Conservation (phyloP, 306 rosid genomes). For the Pterocarpus macrocarpus region DNA sequence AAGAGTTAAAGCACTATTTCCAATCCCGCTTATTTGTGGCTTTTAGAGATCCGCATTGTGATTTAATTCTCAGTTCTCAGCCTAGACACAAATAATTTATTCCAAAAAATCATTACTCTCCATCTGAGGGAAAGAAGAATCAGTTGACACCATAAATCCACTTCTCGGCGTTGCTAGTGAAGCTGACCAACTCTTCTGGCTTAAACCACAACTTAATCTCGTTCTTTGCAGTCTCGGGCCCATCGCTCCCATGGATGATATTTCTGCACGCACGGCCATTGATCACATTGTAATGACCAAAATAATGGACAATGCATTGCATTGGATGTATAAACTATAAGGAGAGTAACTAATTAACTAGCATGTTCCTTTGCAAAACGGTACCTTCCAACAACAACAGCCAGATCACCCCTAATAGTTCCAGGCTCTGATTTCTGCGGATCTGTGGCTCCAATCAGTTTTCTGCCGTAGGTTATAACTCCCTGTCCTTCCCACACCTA, state of each 20-base stretch:
- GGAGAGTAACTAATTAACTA: slow-evolving; percentile 16
- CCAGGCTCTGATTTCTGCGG: slow-evolving; percentile 99
- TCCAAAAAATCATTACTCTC: slow-evolving; percentile 33
- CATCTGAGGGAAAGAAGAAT: slow-evolving; percentile 38
- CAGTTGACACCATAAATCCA: slow-evolving; percentile 86
- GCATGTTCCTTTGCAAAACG: not conserved
- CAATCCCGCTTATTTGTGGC: slow-evolving; percentile 41
- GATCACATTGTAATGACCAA: slow-evolving; percentile 29
- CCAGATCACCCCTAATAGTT: slow-evolving; percentile 94
- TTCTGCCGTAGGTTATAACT: slow-evolving; percentile 86
- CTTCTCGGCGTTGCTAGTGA: slow-evolving; percentile 87
- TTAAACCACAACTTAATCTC: slow-evolving; percentile 93
- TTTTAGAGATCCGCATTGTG: slow-evolving; percentile 42
- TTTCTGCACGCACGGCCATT: slow-evolving; percentile 59
- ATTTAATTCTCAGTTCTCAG: slow-evolving; percentile 27
- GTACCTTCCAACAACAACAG: slow-evolving; percentile 97
- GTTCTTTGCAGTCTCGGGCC: slow-evolving; percentile 90
- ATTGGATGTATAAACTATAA: not conserved
- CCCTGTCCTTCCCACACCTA: slow-evolving; percentile 99
- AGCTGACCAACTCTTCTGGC: slow-evolving; percentile 84
- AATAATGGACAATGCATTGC: slow-evolving; percentile 17
- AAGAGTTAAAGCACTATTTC: slow-evolving; percentile 25
- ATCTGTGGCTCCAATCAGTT: slow-evolving; percentile 96
- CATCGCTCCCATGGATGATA: slow-evolving; percentile 98
- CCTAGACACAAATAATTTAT: slow-evolving; percentile 38